Evolutionary conservation across 1,284 basidiomycete genomes (phyloP), one percentile per base, ranked within the genome.

Genomic region (Moesziomyces aphidis): DNA sequence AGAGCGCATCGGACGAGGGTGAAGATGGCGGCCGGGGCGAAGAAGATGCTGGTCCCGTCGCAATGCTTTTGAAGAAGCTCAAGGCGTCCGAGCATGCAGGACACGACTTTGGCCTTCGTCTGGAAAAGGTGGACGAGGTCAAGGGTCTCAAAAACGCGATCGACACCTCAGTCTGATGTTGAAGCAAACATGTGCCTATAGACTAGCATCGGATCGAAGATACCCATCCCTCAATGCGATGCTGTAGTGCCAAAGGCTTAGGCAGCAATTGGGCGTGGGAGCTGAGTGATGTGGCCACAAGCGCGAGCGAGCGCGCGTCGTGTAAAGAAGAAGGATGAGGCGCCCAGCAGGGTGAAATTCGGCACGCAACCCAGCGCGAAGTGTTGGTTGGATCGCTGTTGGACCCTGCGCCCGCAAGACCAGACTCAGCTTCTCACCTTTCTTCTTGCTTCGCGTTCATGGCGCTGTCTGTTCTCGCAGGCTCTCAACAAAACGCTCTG

Each of bases 121-220:
- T 91, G 3, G 93, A 94, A 83, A 81, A 86, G 1, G 72, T 91
- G 1, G 88, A 89, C 3, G 84, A 86, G 9, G 89, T 95, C 21
- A 85, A 85, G 19, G 93, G 93, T 7, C 85, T 95, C 72, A 85
- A 85, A 62, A 87, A 87, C 43, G 86, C 88, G 15, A 21, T 83
- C 19, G 62, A 39, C 17, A 48, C 60, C 26, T 44, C 45, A n/a
- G 21, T 24, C 1, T 61, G 59, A 61, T 48, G 31, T 2, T 19
- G 7, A 10, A 34, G n/a, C 4, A n/a, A 15, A 44, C 15, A 31
- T 53, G 9, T 48, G 10, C 34, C 21, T 34, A 21, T 42, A 42
- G 39, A 19, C 39, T 42, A 19, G 15, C 39, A 42, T 42, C 15
- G 39, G 19, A 19, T 19, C 39, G 15, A 19, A 42, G 39, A 42